Conservation (phyloP, 2,329 filamentous ascomycete species). For the Xylariaceae sp. region DNA sequence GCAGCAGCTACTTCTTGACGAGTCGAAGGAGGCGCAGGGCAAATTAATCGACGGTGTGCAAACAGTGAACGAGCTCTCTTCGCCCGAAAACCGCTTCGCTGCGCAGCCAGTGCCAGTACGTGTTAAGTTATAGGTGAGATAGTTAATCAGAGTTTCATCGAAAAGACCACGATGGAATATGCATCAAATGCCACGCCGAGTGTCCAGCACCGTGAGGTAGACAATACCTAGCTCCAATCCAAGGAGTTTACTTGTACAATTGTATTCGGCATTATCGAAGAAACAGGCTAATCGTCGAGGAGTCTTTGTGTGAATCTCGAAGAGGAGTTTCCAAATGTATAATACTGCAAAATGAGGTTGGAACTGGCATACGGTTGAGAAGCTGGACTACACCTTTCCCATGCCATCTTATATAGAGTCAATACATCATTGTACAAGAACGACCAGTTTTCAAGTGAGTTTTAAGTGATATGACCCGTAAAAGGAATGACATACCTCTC, state of each 20-base stretch:
- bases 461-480: no score
- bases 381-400: neutral
- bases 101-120: no score
- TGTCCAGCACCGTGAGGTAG: neutral
- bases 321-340: neutral
- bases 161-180: neutral
- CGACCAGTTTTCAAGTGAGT: neutral
- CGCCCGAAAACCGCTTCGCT: no score
- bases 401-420: neutral
- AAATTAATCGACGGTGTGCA: conserved; percentile 54
- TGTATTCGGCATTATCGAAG: neutral
- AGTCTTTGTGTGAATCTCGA: neutral
- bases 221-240: neutral
- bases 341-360: neutral
- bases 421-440: no score
- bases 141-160: neutral
- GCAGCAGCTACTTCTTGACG: conserved; percentile 48
- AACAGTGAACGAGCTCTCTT: conserved; percentile 38
- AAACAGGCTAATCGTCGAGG: neutral
- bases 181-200: neutral
- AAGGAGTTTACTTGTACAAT: conserved; percentile 10
- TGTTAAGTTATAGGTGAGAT: no score
- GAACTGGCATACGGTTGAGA: neutral
- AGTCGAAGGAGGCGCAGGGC: conserved; percentile 46
- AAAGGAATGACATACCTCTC: no score